These are phyloP conservation scores for Dendrobium officinale DNA, from an alignment of 106 monocot genomes.

Conservation along the genomic window DNA sequence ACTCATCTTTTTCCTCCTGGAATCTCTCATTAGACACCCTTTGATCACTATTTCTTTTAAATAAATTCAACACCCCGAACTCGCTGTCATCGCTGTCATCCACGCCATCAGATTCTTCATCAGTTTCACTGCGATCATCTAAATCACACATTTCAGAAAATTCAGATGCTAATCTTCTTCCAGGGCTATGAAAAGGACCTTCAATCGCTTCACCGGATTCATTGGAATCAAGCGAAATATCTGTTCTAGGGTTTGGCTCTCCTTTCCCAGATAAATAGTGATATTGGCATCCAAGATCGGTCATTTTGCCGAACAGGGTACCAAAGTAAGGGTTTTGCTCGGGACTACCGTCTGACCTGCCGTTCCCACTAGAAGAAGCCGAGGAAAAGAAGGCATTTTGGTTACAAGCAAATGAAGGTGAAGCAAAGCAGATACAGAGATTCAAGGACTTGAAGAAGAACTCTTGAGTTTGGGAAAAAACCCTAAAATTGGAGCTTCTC, in stretches of 20 bases:
- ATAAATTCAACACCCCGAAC: slow-evolving; percentile 19
- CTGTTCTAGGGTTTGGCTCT: not conserved
- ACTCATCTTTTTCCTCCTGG: slow-evolving; percentile 29
- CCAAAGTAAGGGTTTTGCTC: not conserved
- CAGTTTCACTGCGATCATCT: slow-evolving; percentile 11
- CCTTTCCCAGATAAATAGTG: not conserved
- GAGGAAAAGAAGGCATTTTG: not conserved
- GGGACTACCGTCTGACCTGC: not conserved
- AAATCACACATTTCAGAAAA: slow-evolving; percentile 13
- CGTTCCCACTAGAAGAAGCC: not conserved
- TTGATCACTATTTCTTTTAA: not conserved
- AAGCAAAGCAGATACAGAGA: not conserved
- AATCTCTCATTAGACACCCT: not conserved
- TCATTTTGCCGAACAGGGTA: not conserved
- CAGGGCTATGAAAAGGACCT: not conserved
- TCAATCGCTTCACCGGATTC: not conserved
- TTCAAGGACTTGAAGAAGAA: not conserved
- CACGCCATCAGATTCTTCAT: slow-evolving; percentile 12
- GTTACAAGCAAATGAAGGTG: not conserved
- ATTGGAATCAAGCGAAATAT: not conserved
- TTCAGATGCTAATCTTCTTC: not conserved
- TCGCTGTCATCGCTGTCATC: slow-evolving; percentile 7
- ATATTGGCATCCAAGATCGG: not conserved
- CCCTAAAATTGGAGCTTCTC: slow-evolving; percentile 5
- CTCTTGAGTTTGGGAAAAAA: not conserved